Evolutionary conservation across 768 basidiomycete species (phyloP), one percentile per base, ranked within the genome.

Genomic region (Crucibulum laeve): DNA sequence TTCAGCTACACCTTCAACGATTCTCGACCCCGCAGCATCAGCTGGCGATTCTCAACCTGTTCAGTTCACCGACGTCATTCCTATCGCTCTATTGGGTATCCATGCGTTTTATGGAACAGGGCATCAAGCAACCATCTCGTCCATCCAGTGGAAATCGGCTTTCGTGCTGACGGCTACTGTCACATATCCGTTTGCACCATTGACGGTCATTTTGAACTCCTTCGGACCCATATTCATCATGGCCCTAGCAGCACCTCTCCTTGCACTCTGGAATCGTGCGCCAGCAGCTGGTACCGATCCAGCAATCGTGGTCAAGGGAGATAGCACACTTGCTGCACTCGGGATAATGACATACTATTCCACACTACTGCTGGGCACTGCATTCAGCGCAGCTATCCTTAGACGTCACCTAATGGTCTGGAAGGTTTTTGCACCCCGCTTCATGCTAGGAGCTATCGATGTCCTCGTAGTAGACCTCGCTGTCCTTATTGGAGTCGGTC

Each of bases 401-500:
- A 64, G 92, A 50, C 61, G 92, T 35, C 93, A 97, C 59, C 61
- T 96, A 50, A 96, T 96, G 93, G 93, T 97, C 18, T 99, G 96
- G 96, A 97, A 98, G 66, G 84, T 98, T 3, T 99, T 97, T 55
- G 95, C 94, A 26, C 96, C 96, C 49, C 68, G 95, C 49, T 96
- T 94, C 59, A 94, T 97, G 84, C 58, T 78, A 13, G 87, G 77
- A 0, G 90, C 78, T 0, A 54, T 80, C 3, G 74, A 76, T 22
- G 59, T 95, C 25, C 32, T 91, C 3, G 76, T 76, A 1, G 79
- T 90, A 2, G 95, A 98, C 63, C 25, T 83, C 0, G 84, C 72
- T 0, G 64, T 87, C 15, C 42, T 91, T 40, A 23, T 86, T 11
- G 87, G 82, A 0, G 68, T 88, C 3, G 73, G 71, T 0, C 53